Evolutionary conservation across 2,329 filamentous ascomycete species (phyloP), one percentile per base, ranked within the genome.

Genomic region (Verticillium alfalfae): DNA sequence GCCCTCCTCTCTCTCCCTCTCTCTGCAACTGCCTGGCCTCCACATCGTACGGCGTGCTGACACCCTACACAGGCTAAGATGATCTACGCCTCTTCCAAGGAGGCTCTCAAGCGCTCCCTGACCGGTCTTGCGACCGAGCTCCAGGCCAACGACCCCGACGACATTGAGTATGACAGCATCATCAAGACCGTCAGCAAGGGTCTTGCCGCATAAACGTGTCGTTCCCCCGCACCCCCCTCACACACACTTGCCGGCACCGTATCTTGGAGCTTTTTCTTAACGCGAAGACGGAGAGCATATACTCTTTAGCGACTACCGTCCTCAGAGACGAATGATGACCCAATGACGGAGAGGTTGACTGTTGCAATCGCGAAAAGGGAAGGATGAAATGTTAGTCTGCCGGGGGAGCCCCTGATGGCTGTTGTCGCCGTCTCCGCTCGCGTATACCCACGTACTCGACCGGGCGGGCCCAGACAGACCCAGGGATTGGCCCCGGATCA

Each of bases 31-130:
- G 5, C 26, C 26, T 31, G 26, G 26, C 26, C 26, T 31, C 26
- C 5, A 5, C 26, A 31, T 31, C 5, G 16, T 36, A 15, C 16
- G 54, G 45, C 57, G 36, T 37, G 56, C 56, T 63, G 57, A 65
- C 36, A 67, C 56, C n/a, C 38, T 10, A 8, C 56, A 62, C 68
- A 93, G 91, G 84, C 89, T 78, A 93, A 93, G 84, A 95, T 95
- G 91, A 84, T 93, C 77, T 95, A 94, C 83, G 90, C 91, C 70
- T 91, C 91, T 59, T 95, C 91, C 78, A 95, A 94, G 82, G 90
- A 93, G 71, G 89, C 90, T 63, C 84, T 95, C 69, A 94, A 93
- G 85, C 88, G 88, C 76, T 78, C 89, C 58, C 85, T 95, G 66
- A 90, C 86, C 73, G 91, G 90, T 66, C 80, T 94, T 69, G 89